phyloP scores from a whole-genome alignment of 1,284 basidiomycete genomes.

The Cryptococcus jaspeensis region DNA sequence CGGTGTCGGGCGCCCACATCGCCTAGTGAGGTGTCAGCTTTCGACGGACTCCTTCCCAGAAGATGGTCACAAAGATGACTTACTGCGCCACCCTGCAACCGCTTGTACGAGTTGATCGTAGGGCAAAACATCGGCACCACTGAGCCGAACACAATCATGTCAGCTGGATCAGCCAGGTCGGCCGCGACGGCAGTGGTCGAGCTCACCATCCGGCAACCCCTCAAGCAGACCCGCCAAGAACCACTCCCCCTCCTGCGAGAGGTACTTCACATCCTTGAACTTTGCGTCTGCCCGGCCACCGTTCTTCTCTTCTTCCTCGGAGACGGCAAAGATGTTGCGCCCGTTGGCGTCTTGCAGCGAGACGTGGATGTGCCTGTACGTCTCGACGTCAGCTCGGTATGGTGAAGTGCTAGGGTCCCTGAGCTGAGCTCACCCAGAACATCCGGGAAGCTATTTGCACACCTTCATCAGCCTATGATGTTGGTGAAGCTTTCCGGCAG shows the following conservation, averaged over 20 bases:
- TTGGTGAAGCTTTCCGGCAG: no score
- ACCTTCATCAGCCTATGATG: constrained; percentile 5
- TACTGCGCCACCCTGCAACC: constrained; percentile 85
- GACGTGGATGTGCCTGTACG: constrained; percentile 84
- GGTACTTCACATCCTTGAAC: constrained; percentile 75
- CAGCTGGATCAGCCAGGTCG: background rate
- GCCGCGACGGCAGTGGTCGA: background rate
- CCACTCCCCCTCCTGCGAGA: constrained; percentile 82
- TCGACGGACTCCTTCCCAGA: no score
- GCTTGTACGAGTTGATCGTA: constrained; percentile 96
- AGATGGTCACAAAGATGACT: no score
- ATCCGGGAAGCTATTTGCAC: constrained; percentile 70
- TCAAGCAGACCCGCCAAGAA: constrained; percentile 89
- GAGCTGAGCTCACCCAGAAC: constrained; percentile 67
- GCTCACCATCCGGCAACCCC: constrained; percentile 79
- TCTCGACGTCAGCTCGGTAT: constrained; percentile 3
- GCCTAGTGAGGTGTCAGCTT: constrained; percentile 43
- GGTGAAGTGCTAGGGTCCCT: background rate
- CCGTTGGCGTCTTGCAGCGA: constrained; percentile 72
- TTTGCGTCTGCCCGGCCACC: constrained; percentile 68
- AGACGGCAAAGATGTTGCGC: constrained; percentile 70
- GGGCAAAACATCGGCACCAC: constrained; percentile 67
- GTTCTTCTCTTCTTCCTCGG: constrained; percentile 57
- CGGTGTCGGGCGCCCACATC: constrained; percentile 91
- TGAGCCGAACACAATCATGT: constrained; percentile 7